A percentile compares a stretch with the other conserved stretches of the same genome.
Conservation (phyloP, 1,284 basidiomycete species). For the Mycosarcoma mackinlayi region DNA sequence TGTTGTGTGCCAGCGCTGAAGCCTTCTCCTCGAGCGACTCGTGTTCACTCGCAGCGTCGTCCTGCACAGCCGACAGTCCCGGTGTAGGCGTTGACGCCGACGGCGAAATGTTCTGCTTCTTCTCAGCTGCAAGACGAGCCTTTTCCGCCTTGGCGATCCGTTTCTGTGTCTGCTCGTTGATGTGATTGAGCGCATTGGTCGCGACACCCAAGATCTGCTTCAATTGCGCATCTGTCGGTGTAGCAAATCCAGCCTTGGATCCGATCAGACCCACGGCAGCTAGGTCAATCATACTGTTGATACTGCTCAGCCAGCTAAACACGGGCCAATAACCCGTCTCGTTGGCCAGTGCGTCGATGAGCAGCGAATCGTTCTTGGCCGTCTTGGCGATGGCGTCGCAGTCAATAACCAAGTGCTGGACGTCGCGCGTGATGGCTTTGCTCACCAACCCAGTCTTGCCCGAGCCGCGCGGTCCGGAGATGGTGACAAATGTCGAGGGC, state of each 20-base stretch:
- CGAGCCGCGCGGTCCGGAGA: slow-evolving; percentile 91
- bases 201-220: slow-evolving; percentile 85
- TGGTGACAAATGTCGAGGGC: slow-evolving; percentile 78
- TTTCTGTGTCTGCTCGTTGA: slow-evolving; percentile 70
- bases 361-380: slow-evolving; percentile 74
- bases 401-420: slow-evolving; percentile 75
- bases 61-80: slow-evolving; percentile 1
- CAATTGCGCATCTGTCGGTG: slow-evolving; percentile 84
- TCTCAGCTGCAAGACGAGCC: slow-evolving; percentile 36
- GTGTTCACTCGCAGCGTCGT: slow-evolving; percentile 1
- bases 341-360: slow-evolving; percentile 78
- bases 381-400: slow-evolving; percentile 81
- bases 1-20: slow-evolving; percentile 22
- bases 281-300: slow-evolving; percentile 90
- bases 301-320: slow-evolving; percentile 86
- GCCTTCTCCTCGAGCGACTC: slow-evolving; percentile 38
- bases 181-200: slow-evolving; percentile 77
- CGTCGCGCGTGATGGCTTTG: slow-evolving; percentile 69
- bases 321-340: slow-evolving; percentile 76
- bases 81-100: slow-evolving; percentile 12
- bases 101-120: slow-evolving; percentile 26
- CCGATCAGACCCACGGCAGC: slow-evolving; percentile 92
- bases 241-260: slow-evolving; percentile 90
- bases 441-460: slow-evolving; percentile 83
- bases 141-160: slow-evolving; percentile 48